Conservation (phyloP, 1,284 basidiomycete species). For the Trametes pubescens region DNA sequence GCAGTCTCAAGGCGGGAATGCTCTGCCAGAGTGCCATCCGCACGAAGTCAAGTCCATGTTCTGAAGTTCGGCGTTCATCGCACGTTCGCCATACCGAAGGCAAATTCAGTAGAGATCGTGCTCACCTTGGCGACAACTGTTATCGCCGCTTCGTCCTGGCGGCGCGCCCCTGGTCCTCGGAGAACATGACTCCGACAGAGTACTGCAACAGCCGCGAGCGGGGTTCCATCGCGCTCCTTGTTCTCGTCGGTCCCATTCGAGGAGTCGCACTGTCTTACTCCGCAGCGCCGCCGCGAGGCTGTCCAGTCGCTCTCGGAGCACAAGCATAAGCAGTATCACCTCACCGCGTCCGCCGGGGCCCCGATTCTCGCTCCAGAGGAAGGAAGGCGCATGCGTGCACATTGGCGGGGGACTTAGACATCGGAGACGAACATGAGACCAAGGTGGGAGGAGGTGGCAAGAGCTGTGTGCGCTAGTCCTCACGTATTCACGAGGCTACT, state of each 20-base stretch:
- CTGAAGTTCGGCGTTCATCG: neutral
- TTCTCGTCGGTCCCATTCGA: constrained; percentile 8
- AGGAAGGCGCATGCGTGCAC: neutral
- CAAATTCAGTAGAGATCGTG: neutral
- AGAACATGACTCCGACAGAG: too few species aligned
- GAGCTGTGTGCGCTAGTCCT: neutral
- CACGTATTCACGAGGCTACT: neutral
- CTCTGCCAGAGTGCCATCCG: neutral
- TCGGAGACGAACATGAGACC: neutral
- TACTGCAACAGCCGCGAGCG: neutral
- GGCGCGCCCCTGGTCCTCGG: neutral
- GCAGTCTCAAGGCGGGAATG: neutral
- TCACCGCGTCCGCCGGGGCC: neutral
- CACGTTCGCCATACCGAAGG: neutral
- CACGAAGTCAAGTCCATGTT: neutral
- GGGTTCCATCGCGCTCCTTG: neutral
- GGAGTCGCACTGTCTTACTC: neutral
- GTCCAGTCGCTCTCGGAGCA: neutral
- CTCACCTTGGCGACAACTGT: neutral
- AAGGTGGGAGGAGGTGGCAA: neutral
- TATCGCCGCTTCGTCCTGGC: neutral
- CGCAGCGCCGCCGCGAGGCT: constrained; percentile 1
- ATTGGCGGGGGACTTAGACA: neutral
- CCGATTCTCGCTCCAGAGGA: neutral
- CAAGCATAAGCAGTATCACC: neutral